Evolutionary conservation across 306 rosid genomes (phyloP), one percentile per base, ranked within the genome.

Genomic region (Ochetophila trinervis): DNA sequence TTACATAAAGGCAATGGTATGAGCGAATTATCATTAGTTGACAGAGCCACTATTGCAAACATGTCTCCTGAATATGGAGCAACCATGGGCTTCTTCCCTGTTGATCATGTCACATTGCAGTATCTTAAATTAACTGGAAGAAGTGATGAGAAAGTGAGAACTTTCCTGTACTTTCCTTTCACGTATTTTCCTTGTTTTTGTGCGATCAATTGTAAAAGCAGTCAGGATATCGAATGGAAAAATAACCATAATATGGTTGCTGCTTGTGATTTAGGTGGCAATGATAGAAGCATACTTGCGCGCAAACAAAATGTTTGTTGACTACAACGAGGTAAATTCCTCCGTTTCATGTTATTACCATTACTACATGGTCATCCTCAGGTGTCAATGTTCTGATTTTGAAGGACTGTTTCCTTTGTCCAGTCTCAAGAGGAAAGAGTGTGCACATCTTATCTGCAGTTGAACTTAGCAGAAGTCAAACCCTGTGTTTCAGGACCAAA

Each of bases 31-130:
- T 79, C 98, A 59, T 81, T 91, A 67, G 95, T 96, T 20, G 96
- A 91, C 76, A 88, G 98, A 71, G 98, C 98, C 55, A 91, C 98
- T 69, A 89, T 89, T 72, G 97, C 97, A 23, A 91, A 91, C 83
- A 91, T 88, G 96, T 91, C 91, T 68, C 97, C 96, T 0, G 98
- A 91, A 72, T 91, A 88, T 54, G 98, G 96, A 67, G 98, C 98
- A 66, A 92, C 98, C 34, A 92, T 89, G 98, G 98, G 98, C 73
- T 92, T 89, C 84, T 92, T 92, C 84, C 98, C 96, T 18, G 98
- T 92, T 63, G 98, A 92, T 76, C 98, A 84, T 77, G 90, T 92
- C 60, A 89, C 96, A 16, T 69, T 92, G 77, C 95, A 92, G 47
- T 92, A 92, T 78, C 85, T 92, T 72, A 92, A 74, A 75, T 81